Conservation (phyloP, 768 basidiomycete species). For the Saitozyma sp. region DNA sequence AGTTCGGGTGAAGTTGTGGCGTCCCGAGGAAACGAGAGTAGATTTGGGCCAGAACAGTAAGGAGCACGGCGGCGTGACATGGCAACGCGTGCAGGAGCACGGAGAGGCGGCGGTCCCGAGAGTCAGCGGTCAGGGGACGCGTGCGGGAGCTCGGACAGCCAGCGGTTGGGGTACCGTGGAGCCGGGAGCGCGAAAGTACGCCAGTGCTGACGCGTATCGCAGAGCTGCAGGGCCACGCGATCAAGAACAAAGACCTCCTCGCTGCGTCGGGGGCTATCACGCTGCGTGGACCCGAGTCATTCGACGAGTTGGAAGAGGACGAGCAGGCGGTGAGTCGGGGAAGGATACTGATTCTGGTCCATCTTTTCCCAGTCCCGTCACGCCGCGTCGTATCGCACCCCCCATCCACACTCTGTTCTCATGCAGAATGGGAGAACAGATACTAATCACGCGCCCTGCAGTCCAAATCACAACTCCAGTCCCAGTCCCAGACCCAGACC, state of each 20-base stretch:
- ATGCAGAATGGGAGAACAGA: no score
- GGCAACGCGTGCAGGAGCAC: neutral
- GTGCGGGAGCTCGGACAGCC: neutral
- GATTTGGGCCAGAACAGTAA: no score
- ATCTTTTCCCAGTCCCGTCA: no score
- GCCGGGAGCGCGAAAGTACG: no score
- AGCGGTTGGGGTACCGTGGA: no score
- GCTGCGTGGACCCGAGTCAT: conserved; percentile 74
- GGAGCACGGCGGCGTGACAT: no score
- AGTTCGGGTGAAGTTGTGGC: no score
- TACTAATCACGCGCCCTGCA: neutral
- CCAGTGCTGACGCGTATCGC: conserved; percentile 15
- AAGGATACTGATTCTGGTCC: neutral
- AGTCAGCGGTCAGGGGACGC: no score
- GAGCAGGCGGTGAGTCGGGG: conserved; percentile 69
- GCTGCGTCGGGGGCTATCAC: conserved; percentile 81
- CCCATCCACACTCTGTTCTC: no score
- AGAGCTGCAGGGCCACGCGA: conserved; percentile 97
- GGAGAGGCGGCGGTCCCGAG: neutral
- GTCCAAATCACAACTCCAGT: conserved; percentile 34
- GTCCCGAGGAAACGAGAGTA: no score
- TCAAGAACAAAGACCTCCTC: conserved; percentile 92
- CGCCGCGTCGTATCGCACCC: no score
- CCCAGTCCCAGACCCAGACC: conserved; percentile 53
- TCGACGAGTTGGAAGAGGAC: conserved; percentile 87